phyloP scores from a whole-genome alignment of 192 early-diverging fungal genomes.

The Backusella westeae region DNA sequence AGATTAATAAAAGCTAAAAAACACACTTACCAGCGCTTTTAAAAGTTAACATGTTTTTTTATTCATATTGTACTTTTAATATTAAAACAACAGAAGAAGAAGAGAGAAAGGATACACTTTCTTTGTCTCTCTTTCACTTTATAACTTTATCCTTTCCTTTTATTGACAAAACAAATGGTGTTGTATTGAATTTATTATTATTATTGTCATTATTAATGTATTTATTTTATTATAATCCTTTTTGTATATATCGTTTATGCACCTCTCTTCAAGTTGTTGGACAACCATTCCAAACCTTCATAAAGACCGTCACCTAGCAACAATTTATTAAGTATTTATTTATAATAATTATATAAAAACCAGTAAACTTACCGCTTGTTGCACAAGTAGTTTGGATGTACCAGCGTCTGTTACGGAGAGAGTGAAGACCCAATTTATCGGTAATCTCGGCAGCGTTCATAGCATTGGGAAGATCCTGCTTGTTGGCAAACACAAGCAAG shows the following conservation, averaged over 20 bases:
- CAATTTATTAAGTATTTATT: not conserved
- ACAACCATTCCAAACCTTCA: slow-evolving; percentile 96
- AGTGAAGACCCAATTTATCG: slow-evolving; percentile 86
- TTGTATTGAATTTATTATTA: not conserved
- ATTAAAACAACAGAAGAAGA: not conserved
- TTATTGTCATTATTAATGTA: slow-evolving; percentile 4
- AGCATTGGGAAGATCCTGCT: slow-evolving; percentile 97
- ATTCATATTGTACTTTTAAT: not conserved
- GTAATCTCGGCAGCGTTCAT: slow-evolving; percentile 92
- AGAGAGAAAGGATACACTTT: not conserved
- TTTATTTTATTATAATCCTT: not conserved
- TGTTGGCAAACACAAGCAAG: slow-evolving; percentile 96
- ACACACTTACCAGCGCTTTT: not conserved
- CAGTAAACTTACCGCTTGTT: slow-evolving; percentile 51
- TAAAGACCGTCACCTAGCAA: slow-evolving; percentile 87
- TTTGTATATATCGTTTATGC: not conserved
- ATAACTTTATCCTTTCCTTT: not conserved
- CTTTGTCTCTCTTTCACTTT: not conserved
- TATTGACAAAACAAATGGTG: not conserved
- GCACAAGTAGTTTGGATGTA: slow-evolving; percentile 89
- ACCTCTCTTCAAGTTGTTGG: slow-evolving; percentile 54
- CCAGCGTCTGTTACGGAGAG: slow-evolving; percentile 80
- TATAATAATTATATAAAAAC: not conserved
- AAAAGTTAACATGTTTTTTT: not conserved
- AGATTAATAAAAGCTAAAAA: not conserved